Percentiles rank a stretch among this genome's conserved stretches.
Evolutionary conservation across 805 yeast genomes (phyloP).

Genomic region (Candida multigemmis): DNA sequence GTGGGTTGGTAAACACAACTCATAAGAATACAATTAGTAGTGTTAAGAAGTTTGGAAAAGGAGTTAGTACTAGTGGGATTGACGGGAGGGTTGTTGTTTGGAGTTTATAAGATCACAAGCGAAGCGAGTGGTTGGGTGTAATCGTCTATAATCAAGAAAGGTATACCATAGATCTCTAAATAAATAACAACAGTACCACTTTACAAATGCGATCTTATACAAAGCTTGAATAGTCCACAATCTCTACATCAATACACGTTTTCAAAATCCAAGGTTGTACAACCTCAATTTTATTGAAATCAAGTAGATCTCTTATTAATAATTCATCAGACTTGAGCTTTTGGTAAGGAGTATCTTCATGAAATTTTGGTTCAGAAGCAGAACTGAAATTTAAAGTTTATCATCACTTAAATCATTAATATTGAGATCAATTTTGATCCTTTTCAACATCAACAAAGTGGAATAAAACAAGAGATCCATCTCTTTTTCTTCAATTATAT

Average conservation of each 20-base stretch:
- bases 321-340: slow-evolving; percentile 46
- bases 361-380: slow-evolving; percentile 79
- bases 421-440: too few species aligned
- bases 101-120: too few species aligned
- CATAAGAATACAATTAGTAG: slow-evolving; percentile 87
- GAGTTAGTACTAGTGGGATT: slow-evolving; percentile 64
- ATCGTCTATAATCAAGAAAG: too few species aligned
- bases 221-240: too few species aligned
- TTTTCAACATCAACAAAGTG: slow-evolving; percentile 3
- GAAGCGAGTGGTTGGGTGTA: too few species aligned
- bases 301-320: too few species aligned
- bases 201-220: too few species aligned
- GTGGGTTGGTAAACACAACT: slow-evolving; percentile 42
- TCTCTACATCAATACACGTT: too few species aligned
- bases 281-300: too few species aligned
- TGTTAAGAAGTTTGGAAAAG: slow-evolving; percentile 41
- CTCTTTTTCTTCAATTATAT: background rate
- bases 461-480: background rate
- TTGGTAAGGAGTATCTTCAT: slow-evolving; percentile 76
- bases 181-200: too few species aligned
- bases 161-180: too few species aligned
- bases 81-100: slow-evolving; percentile 90
- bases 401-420: background rate
- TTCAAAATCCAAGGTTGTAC: too few species aligned
- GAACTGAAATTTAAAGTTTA: slow-evolving; percentile 54